Evolutionary conservation across 345 rosid species (phyloP).

Genomic region (Pugionium cornutum): DNA sequence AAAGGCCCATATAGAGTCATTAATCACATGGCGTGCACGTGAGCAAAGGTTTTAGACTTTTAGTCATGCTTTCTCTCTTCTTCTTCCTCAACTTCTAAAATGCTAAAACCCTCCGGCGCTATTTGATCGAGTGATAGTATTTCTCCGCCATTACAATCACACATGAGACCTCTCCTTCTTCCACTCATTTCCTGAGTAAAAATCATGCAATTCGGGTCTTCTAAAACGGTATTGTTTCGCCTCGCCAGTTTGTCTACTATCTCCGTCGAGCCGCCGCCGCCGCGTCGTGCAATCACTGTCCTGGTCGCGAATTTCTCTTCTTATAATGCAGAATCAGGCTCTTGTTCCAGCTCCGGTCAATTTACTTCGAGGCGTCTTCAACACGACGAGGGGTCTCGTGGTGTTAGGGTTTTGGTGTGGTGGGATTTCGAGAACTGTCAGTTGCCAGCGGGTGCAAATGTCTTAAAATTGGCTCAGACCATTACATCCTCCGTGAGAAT

Average conservation of each 20-base stretch:
- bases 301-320: slow-evolving; percentile 48
- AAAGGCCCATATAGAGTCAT: neutral
- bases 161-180: slow-evolving; percentile 7
- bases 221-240: slow-evolving; percentile 33
- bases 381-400: slow-evolving; percentile 51
- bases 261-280: neutral
- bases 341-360: neutral
- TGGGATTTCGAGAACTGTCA: slow-evolving; percentile 95
- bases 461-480: slow-evolving; percentile 50
- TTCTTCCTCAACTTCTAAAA: neutral
- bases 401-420: slow-evolving; percentile 78
- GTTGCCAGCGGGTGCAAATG: slow-evolving; percentile 62
- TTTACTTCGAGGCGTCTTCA: slow-evolving; percentile 33
- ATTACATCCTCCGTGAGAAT: slow-evolving; percentile 40
- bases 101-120: slow-evolving; percentile 23
- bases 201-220: slow-evolving; percentile 40
- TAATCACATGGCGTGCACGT: slow-evolving; percentile 17
- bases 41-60: neutral
- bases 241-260: neutral
- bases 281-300: slow-evolving; percentile 29
- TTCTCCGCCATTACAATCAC: slow-evolving; percentile 9
- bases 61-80: neutral
- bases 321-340: neutral
- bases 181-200: slow-evolving; percentile 3
- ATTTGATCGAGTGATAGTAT: no score